Percentiles rank a stretch among this genome's conserved stretches.
Conservation (phyloP, 345 rosid genomes). For the Cochlearia excelsa region DNA sequence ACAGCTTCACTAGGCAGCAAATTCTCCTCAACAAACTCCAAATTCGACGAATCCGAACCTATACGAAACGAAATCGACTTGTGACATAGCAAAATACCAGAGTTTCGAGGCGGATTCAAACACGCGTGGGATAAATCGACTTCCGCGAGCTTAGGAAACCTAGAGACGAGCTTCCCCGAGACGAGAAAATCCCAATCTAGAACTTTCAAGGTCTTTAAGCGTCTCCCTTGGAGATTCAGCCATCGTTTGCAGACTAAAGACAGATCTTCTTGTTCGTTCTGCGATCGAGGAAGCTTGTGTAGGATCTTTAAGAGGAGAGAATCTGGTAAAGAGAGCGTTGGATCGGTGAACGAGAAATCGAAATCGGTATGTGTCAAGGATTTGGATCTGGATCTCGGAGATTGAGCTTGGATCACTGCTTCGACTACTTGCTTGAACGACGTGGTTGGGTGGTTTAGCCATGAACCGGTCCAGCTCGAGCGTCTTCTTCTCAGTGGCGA, state of each 20-base stretch:
- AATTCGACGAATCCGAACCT: slow-evolving; percentile 35
- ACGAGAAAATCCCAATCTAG: slow-evolving; percentile 63
- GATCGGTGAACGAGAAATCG: slow-evolving; percentile 46
- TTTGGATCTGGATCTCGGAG: slow-evolving; percentile 40
- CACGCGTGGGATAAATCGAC: slow-evolving; percentile 55
- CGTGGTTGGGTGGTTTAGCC: slow-evolving; percentile 49
- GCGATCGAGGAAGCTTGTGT: slow-evolving; percentile 53
- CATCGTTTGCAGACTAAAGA: slow-evolving; percentile 86
- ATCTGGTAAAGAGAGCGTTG: slow-evolving; percentile 66
- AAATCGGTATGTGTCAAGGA: slow-evolving; percentile 30
- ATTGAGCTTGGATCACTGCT: slow-evolving; percentile 49
- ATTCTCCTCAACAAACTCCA: slow-evolving; percentile 46
- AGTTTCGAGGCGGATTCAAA: slow-evolving; percentile 44
- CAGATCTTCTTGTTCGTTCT: slow-evolving; percentile 33
- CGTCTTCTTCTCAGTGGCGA: slow-evolving; percentile 47
- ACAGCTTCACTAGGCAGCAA: slow-evolving; percentile 50
- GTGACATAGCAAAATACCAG: slow-evolving; percentile 48
- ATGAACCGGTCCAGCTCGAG: slow-evolving; percentile 55
- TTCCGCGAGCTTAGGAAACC: slow-evolving; percentile 69
- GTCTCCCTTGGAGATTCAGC: slow-evolving; percentile 72
- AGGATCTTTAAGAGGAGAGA: slow-evolving; percentile 70
- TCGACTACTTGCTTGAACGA: slow-evolving; percentile 58
- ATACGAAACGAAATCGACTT: slow-evolving; percentile 43
- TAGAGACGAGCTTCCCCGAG: slow-evolving; percentile 56
- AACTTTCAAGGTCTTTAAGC: slow-evolving; percentile 51